Percentiles rank a stretch among this genome's conserved stretches.
phyloP scores from a whole-genome alignment of 257 asterid species.

The Lavandula angustifolia region DNA sequence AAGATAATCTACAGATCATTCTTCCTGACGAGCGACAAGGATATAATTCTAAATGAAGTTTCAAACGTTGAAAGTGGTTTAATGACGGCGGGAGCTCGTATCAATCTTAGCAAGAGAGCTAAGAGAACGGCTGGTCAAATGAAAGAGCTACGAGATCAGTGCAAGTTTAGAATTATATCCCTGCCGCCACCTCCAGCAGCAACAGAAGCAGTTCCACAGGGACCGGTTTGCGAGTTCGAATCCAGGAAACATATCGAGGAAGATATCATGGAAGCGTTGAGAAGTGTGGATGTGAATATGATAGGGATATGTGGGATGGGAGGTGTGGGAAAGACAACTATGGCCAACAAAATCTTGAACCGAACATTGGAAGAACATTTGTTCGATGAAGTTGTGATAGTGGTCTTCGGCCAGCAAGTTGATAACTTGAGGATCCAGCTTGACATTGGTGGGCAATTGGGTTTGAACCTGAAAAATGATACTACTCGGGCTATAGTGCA shows the following conservation, averaged over 20 bases:
- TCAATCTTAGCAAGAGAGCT: not conserved
- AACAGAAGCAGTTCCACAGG: not conserved
- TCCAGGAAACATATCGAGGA: conserved; percentile 12
- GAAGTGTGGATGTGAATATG: not conserved
- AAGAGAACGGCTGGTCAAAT: no score
- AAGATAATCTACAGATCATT: not conserved
- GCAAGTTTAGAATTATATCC: not conserved
- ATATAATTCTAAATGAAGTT: not conserved
- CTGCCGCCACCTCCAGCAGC: not conserved
- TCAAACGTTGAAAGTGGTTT: not conserved
- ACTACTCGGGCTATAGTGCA: not conserved
- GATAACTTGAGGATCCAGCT: not conserved
- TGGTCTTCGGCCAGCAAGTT: not conserved
- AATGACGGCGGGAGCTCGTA: not conserved
- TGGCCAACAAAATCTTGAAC: not conserved
- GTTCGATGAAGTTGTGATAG: conserved; percentile 24
- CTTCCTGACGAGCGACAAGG: not conserved
- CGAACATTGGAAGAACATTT: not conserved
- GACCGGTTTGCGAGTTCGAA: not conserved
- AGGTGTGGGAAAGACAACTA: not conserved
- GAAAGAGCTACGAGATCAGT: not conserved
- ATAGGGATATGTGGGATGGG: conserved; percentile 26
- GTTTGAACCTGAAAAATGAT: not conserved
- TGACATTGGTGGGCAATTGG: conserved; percentile 1
- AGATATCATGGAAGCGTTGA: not conserved